phyloP scores from a whole-genome alignment of 192 early-diverging fungal species.

The Obelidium mucronatum region DNA sequence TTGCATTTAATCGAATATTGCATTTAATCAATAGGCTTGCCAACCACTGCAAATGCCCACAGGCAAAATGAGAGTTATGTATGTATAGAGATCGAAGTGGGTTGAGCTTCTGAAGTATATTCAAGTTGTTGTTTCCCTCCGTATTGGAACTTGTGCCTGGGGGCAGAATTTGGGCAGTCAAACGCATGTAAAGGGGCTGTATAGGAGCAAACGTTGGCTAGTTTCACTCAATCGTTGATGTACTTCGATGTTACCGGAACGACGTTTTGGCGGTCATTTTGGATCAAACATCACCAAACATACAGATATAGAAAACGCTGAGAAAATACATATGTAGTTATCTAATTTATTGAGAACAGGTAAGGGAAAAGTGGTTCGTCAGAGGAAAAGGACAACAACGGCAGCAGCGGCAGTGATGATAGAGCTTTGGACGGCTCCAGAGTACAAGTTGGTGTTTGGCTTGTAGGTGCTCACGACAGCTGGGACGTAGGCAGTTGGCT shows the following conservation, averaged over 20 bases:
- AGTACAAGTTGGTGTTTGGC: conserved; percentile 16
- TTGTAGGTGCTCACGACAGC: conserved; percentile 12
- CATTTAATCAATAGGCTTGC: neutral
- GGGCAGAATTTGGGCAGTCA: neutral
- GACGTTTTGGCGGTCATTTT: no score
- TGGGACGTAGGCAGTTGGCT: conserved; percentile 4
- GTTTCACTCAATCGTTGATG: no score
- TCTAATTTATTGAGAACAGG: neutral
- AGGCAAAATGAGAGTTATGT: no score
- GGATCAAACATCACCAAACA: neutral
- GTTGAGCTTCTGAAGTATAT: no score
- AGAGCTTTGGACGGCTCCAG: neutral
- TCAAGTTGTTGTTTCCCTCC: no score
- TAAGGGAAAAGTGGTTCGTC: neutral
- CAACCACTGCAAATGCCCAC: no score
- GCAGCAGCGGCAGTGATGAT: conserved; percentile 11
- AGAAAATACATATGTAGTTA: neutral
- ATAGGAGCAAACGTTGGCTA: no score
- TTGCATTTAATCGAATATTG: no score
- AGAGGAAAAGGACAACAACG: conserved; percentile 22
- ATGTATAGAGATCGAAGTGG: neutral
- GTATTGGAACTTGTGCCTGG: no score
- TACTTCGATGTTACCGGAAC: no score
- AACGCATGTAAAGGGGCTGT: no score
- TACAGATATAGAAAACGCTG: neutral